A percentile compares a stretch with the other conserved stretches of the same genome.
Evolutionary conservation across 1,284 basidiomycete species (phyloP).

Genomic region (Trichosporon inkin): DNA sequence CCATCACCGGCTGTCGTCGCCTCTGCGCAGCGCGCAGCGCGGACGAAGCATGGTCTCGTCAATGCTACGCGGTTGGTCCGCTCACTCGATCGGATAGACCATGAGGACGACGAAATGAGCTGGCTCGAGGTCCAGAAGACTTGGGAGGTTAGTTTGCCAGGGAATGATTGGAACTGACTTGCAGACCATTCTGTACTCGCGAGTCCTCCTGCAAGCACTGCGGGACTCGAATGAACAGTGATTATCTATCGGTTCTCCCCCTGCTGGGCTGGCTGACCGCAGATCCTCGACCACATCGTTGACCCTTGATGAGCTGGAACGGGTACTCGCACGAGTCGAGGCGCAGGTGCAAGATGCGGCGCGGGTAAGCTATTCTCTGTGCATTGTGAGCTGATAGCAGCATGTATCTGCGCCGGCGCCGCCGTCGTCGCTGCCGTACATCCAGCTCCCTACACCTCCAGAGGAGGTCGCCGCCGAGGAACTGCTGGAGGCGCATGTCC

Average conservation of each 20-base stretch:
- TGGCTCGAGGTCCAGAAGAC: slow-evolving; percentile 42
- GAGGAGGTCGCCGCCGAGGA: slow-evolving; percentile 11
- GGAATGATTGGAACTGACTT: neutral
- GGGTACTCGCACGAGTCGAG: slow-evolving; percentile 23
- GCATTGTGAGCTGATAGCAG: slow-evolving; percentile 10
- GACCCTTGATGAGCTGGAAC: slow-evolving; percentile 23
- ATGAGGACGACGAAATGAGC: slow-evolving; percentile 16
- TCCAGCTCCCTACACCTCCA: slow-evolving; percentile 16
- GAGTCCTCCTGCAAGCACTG: slow-evolving; percentile 33
- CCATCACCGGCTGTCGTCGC: slow-evolving; percentile 30
- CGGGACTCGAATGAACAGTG: slow-evolving; percentile 39
- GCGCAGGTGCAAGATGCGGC: slow-evolving; percentile 16
- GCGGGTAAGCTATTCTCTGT: slow-evolving; percentile 5
- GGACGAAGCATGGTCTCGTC: slow-evolving; percentile 38
- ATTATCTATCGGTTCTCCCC: slow-evolving; percentile 13
- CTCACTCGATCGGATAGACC: slow-evolving; percentile 28
- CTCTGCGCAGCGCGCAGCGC: slow-evolving; percentile 32
- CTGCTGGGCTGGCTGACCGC: too few species aligned
- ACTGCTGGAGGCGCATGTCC: slow-evolving; percentile 16
- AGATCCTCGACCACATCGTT: slow-evolving; percentile 29
- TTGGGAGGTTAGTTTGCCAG: slow-evolving; percentile 41
- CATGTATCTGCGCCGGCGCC: slow-evolving; percentile 17
- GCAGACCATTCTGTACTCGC: slow-evolving; percentile 42
- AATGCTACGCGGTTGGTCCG: slow-evolving; percentile 46
- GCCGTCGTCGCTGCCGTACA: slow-evolving; percentile 3